These are phyloP conservation scores for Mucor piriformis DNA, from an alignment of 371 early-diverging fungal genomes.

Conservation along the genomic window DNA sequence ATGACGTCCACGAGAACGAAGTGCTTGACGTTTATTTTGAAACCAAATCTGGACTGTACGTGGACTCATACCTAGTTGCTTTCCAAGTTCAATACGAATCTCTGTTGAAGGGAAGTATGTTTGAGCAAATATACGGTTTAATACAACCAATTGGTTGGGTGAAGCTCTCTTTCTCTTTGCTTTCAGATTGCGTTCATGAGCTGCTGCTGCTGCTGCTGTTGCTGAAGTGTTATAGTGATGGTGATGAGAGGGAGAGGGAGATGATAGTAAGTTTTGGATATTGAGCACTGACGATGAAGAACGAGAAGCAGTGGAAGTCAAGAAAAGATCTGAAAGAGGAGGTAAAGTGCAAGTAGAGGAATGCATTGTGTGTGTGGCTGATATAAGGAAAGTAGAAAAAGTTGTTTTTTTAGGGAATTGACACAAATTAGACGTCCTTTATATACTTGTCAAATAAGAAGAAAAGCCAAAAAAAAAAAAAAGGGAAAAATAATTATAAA, in stretches of 20 bases:
- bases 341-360: constrained; percentile 39
- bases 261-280: constrained; percentile 17
- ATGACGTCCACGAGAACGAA: constrained; percentile 52
- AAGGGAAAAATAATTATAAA: constrained; percentile 1
- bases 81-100: constrained; percentile 81
- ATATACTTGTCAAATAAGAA: constrained; percentile 17
- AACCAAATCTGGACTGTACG: constrained; percentile 94
- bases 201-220: neutral
- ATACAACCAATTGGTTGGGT: constrained; percentile 51
- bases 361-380: constrained; percentile 12
- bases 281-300: constrained; percentile 19
- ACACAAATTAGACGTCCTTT: constrained; percentile 9
- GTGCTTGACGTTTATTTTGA: constrained; percentile 85
- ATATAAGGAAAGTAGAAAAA: neutral
- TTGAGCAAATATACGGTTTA: constrained; percentile 57
- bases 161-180: constrained; percentile 55
- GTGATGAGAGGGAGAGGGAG: constrained; percentile 3
- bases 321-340: constrained; percentile 39
- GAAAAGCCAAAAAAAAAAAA: neutral
- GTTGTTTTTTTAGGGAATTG: constrained; percentile 2
- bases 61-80: constrained; percentile 84
- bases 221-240: neutral
- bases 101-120: constrained; percentile 70
- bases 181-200: constrained; percentile 31
- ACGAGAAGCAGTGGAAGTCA: constrained; percentile 4